These are phyloP conservation scores for Plasmodium reichenowi DNA, from an alignment of 169 alveolate species.

Conservation along the genomic window DNA sequence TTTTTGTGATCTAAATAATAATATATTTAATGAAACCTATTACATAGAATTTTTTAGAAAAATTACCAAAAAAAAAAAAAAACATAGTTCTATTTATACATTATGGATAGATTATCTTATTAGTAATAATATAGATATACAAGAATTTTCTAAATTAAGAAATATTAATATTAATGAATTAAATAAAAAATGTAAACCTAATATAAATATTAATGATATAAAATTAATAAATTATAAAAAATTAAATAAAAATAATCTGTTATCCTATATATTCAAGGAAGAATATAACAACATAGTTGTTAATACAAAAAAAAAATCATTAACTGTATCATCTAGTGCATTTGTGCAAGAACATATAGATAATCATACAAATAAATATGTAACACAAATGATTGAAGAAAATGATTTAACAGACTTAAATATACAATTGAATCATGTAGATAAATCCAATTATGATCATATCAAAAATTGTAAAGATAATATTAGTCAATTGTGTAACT, in stretches of 20 bases:
- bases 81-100: slow-evolving; percentile 21
- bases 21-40: background rate
- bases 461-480: background rate
- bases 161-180: slow-evolving; percentile 13
- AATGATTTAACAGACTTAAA: too few relatives aligned
- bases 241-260: slow-evolving; percentile 9
- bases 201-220: background rate
- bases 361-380: too few relatives aligned
- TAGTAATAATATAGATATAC: slow-evolving; percentile 7
- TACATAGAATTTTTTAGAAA: slow-evolving; percentile 42
- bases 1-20: slow-evolving; percentile 3
- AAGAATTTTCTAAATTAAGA: slow-evolving; percentile 20
- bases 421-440: background rate
- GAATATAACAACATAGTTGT: slow-evolving; percentile 17
- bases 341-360: background rate
- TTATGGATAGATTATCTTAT: slow-evolving; percentile 39
- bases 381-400: too few relatives aligned
- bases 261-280: slow-evolving; percentile 27
- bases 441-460: background rate
- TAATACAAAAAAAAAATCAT: slow-evolving; percentile 1
- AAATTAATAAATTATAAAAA: slow-evolving; percentile 17
- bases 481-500: too few relatives aligned
- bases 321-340: too few relatives aligned
- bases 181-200: slow-evolving; percentile 13
- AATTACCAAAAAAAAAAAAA: slow-evolving; percentile 44